Evolutionary conservation across 2,329 filamentous ascomycete species (phyloP), one percentile per base, ranked within the genome.

Genomic region (Phialemoniopsis sp.): DNA sequence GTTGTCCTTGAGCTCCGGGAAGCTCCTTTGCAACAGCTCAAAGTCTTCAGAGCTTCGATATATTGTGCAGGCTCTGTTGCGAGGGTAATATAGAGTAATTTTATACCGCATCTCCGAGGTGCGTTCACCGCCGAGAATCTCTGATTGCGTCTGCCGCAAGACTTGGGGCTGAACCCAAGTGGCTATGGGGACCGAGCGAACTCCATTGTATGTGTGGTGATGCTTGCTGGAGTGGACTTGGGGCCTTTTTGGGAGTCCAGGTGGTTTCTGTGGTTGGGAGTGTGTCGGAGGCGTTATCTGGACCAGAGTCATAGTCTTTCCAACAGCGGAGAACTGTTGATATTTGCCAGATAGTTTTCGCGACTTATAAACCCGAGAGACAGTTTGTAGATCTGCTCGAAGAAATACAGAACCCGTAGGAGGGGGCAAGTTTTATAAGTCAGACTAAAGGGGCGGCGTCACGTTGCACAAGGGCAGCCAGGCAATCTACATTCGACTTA

Each of bases 1-100:
- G 16, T 16, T 32, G 21, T 41, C 19, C 7, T 19, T 19, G 10
- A 13, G 17, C 31, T 8, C 30, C 1, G 34, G 32, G 9, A 46
- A 29, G 29, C 44, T 43, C 28, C 34, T 35, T 13, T 43, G 41
- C 16, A 60, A 43, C 9, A 19, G 28, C 30, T 36, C 39, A 34
- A 59, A 53, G 38, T 59, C 57, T 33, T 54, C 52, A 42, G 46
- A 44, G 26, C 49, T 47, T 26, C 57, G 54, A 43, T 47, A 49
- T 34, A 60, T 46, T 19, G 44, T 52, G 49, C 57, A 60, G 13
- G 57, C 54, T n/a, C 58, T 49, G 52, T 59, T 57, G 41, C 49
- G 44, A 12, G 41, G 17, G 44, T 58, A 59, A 44, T 48, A 52
- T 8, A 60, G 54, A 18, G 49, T 43, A n/a, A 61, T 47, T 31